phyloP scores from a whole-genome alignment of 768 basidiomycete genomes.

The Gyrodon lividus region DNA sequence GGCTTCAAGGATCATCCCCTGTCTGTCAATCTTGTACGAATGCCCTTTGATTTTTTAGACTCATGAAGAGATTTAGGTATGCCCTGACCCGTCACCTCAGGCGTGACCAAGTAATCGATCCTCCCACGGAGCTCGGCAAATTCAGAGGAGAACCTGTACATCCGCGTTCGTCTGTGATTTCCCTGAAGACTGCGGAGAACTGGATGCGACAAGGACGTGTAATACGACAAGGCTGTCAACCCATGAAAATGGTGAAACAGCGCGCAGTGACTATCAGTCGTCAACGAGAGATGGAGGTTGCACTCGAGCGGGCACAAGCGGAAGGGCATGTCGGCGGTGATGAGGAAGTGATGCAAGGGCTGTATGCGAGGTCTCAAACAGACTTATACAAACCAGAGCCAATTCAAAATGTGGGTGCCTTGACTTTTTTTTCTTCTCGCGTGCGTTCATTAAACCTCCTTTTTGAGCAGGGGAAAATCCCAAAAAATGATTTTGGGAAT shows the following conservation, averaged over 20 bases:
- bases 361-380: slow-evolving; percentile 86
- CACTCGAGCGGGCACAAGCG: slow-evolving; percentile 39
- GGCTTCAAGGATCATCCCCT: slow-evolving; percentile 97
- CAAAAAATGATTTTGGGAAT: slow-evolving; percentile 96
- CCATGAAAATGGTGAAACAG: slow-evolving; percentile 87
- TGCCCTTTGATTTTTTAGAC: neutral
- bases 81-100: slow-evolving; percentile 85
- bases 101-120: slow-evolving; percentile 82
- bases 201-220: slow-evolving; percentile 89
- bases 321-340: slow-evolving; percentile 39
- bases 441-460: slow-evolving; percentile 5
- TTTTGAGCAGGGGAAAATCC: slow-evolving; percentile 74
- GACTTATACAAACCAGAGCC: slow-evolving; percentile 77
- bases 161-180: slow-evolving; percentile 77
- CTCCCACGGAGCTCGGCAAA: slow-evolving; percentile 79
- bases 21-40: slow-evolving; percentile 41
- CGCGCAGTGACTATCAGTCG: slow-evolving; percentile 78
- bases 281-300: slow-evolving; percentile 69
- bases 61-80: slow-evolving; percentile 50
- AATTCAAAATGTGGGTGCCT: slow-evolving; percentile 69
- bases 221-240: slow-evolving; percentile 72
- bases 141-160: slow-evolving; percentile 95
- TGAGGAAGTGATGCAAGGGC: slow-evolving; percentile 75
- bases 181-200: slow-evolving; percentile 87
- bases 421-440: slow-evolving; percentile 5